Evolutionary conservation across 768 basidiomycete species (phyloP), one percentile per base, ranked within the genome.

Genomic region (Termitomyces heimii): DNA sequence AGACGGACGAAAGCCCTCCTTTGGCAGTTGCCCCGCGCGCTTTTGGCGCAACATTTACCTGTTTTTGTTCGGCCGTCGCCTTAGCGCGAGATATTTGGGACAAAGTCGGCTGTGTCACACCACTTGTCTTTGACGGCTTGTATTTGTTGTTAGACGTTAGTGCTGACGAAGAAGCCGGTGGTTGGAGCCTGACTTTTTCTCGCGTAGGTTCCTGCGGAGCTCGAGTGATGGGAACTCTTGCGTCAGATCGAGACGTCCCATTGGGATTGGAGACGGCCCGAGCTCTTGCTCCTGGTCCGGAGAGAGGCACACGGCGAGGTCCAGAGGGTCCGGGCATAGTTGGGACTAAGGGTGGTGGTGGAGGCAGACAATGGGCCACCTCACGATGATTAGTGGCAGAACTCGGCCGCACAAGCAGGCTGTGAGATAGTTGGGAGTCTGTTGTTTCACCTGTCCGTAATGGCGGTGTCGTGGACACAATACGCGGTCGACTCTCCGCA

Each of bases 11-110:
- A 40, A 28, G 12, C 6, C 16, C 53, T 32, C 22, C 29, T 44
- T 54, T 54, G 20, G 6, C 40, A 16, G 53, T 26, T 58, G 60
- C 59, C 54, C 53, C 57, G 29, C 37, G 28, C 7, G 58, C 48
- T 51, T 67, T 68, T 4, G 52, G n/a, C 5, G 43, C 37, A 34
- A 26, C 28, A 14, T 28, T 29, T 13, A 46, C 9, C 12, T 39
- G 26, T 42, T 62, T 66, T 22, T 45, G 59, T 26, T 57, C 57
- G 28, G 61, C 58, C n/a, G 52, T 60, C 31, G 65, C 57, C 53
- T 62, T 66, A 14, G 61, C 55, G 31, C 68, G 67, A 16, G 70
- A 63, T 48, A 69, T 59, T 54, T 70, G 68, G 14, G 70, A 66
- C 12, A 67, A 37, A 26, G 70, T 71, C 1, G 70, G 68, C 45